These are phyloP conservation scores for Rubroboletus pulcherrimus DNA, from an alignment of 768 basidiomycete species.

Conservation along the genomic window DNA sequence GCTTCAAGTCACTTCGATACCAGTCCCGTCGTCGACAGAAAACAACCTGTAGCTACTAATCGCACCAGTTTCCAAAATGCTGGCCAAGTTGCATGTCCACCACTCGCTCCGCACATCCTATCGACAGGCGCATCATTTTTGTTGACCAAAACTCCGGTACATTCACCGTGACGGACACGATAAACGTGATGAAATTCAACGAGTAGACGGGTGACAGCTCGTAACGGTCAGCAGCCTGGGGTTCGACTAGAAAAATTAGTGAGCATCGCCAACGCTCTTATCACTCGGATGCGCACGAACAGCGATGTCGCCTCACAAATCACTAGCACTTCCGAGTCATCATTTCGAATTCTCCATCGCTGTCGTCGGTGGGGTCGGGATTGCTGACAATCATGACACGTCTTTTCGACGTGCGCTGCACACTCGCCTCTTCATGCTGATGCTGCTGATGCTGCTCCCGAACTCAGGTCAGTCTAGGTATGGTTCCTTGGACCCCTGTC, in stretches of 20 bases:
- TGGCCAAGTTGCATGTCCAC: neutral
- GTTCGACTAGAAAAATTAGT: neutral
- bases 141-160: neutral
- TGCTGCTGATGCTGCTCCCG: constrained; percentile 8
- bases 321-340: constrained; percentile 4
- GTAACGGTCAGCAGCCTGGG: neutral
- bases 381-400: constrained; percentile 30
- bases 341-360: constrained; percentile 24
- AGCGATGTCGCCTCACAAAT: neutral
- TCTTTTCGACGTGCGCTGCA: constrained; percentile 21
- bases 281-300: neutral
- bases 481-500: neutral
- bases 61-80: neutral
- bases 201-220: neutral
- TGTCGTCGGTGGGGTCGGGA: constrained; percentile 28
- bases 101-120: neutral
- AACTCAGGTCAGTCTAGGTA: constrained; percentile 7
- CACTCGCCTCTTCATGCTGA: constrained; percentile 10
- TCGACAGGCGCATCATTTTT: neutral
- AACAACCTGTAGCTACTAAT: neutral
- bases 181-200: neutral
- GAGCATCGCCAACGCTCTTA: neutral
- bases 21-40: neutral
- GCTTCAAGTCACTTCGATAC: neutral
- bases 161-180: neutral